Conservation (phyloP, 805 yeast species). For the Ogataea haglerorum region DNA sequence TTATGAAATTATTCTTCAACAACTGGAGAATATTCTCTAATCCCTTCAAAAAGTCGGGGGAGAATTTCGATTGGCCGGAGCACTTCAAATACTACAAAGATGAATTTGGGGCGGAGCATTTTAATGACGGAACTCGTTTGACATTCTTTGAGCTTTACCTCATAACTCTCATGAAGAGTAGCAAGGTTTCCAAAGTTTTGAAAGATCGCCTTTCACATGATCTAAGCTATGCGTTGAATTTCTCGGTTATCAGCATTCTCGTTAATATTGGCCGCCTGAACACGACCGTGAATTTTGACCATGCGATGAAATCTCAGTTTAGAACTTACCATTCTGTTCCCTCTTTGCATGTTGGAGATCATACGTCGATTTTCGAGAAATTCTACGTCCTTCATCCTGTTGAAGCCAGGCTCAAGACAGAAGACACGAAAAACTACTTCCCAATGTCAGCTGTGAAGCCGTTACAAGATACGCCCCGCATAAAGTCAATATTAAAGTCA, state of each 20-base stretch:
- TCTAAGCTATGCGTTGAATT: constrained; percentile 34
- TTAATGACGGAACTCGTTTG: constrained; percentile 40
- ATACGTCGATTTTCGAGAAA: constrained; percentile 28
- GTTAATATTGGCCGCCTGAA: constrained; percentile 93
- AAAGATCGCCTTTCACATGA: constrained; percentile 75
- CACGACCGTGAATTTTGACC: constrained; percentile 90
- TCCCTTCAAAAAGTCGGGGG: constrained; percentile 40
- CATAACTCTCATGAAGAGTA: constrained; percentile 74
- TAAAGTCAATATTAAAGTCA: constrained; percentile 84
- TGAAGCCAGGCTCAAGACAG: constrained; percentile 16
- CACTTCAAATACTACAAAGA: constrained; percentile 27
- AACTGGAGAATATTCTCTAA: constrained; percentile 65
- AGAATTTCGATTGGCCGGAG: constrained; percentile 37
- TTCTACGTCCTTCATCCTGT: constrained; percentile 24
- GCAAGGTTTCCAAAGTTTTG: constrained; percentile 78
- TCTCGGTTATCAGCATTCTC: constrained; percentile 53
- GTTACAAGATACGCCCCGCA: constrained; percentile 90
- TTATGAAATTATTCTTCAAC: constrained; percentile 62
- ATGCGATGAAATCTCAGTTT: constrained; percentile 91
- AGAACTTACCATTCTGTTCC: constrained; percentile 95
- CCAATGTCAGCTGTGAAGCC: constrained; percentile 58
- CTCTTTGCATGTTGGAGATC: constrained; percentile 69
- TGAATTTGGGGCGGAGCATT: constrained; percentile 21
- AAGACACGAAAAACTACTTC: constrained; percentile 28
- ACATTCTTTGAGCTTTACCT: constrained; percentile 85